Conservation (phyloP, 2,329 filamentous ascomycete genomes). For the Fusarium piperis region DNA sequence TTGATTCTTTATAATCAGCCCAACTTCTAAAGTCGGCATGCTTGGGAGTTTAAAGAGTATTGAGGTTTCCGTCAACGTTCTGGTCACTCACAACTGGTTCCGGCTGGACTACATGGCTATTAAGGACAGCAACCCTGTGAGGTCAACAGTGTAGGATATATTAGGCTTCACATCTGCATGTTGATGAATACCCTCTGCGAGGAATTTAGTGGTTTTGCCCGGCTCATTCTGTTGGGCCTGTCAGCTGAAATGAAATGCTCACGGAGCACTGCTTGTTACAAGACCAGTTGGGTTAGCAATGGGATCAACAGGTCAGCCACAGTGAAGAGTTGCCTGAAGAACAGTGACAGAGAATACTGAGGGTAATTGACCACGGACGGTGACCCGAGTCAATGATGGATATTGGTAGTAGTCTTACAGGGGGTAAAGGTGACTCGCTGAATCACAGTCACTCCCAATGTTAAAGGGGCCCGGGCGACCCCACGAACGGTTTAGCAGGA, state of each 20-base stretch:
- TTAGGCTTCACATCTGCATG: conserved; percentile 80
- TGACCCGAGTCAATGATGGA: background rate
- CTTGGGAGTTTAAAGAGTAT: conserved; percentile 43
- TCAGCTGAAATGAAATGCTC: conserved; percentile 70
- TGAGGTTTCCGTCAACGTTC: conserved; percentile 46
- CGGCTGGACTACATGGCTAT: conserved; percentile 79
- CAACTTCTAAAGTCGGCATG: conserved; percentile 42
- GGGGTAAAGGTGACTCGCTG: background rate
- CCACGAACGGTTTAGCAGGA: background rate
- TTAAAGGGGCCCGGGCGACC: background rate
- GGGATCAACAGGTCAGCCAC: conserved; percentile 63
- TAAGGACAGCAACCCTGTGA: conserved; percentile 74
- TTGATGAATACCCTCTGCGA: conserved; percentile 80
- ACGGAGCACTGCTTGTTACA: conserved; percentile 74
- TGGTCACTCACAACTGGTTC: background rate
- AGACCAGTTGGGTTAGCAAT: conserved; percentile 72
- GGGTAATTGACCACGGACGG: background rate
- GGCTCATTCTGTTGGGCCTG: conserved; percentile 75
- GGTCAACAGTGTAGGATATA: conserved; percentile 84
- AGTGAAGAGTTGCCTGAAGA: conserved; percentile 7
- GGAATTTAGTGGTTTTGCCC: conserved; percentile 48
- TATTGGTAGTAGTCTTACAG: background rate
- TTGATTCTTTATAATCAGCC: conserved; percentile 41
- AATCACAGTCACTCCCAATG: background rate
- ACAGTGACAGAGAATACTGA: background rate